Percentiles rank a stretch among this genome's conserved stretches.
Conservation (phyloP, 2,329 filamentous ascomycete species). For the Nigrospora osmanthi region DNA sequence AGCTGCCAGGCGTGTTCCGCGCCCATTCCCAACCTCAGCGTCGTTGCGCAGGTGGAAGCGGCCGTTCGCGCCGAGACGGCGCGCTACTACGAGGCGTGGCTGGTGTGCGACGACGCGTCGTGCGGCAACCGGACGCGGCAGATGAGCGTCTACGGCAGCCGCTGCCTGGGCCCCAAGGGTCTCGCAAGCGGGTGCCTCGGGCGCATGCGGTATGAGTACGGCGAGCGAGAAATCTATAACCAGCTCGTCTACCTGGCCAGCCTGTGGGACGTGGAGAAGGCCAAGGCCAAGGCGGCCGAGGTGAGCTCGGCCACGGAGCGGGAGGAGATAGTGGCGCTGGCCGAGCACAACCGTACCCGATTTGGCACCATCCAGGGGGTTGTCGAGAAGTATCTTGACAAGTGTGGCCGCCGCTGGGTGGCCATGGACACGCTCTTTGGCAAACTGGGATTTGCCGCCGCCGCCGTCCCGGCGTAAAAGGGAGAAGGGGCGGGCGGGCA, state of each 20-base stretch:
- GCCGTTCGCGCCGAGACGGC: conserved; percentile 72
- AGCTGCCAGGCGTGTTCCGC: conserved; percentile 63
- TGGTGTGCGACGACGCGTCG: conserved; percentile 81
- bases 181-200: conserved; percentile 79
- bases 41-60: conserved; percentile 81
- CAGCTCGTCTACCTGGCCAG: conserved; percentile 82
- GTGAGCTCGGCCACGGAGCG: conserved; percentile 40
- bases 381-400: conserved; percentile 78
- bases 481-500: no score
- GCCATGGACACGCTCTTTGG: conserved; percentile 85
- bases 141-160: conserved; percentile 85
- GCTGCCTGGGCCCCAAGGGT: conserved; percentile 81
- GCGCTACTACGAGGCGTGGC: conserved; percentile 86
- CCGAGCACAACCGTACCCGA: conserved; percentile 71
- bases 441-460: conserved; percentile 38
- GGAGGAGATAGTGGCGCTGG: conserved; percentile 62
- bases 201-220: conserved; percentile 79
- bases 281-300: conserved; percentile 39
- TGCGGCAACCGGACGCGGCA: conserved; percentile 84
- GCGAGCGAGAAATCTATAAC: conserved; percentile 88
- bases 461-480: background rate
- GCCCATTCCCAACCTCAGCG: conserved; percentile 58
- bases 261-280: conserved; percentile 86
- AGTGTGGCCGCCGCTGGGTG: conserved; percentile 87
- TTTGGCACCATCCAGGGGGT: conserved; percentile 71